phyloP scores from a whole-genome alignment of 352 stramenopile species.

The Pythium dissotocum region DNA sequence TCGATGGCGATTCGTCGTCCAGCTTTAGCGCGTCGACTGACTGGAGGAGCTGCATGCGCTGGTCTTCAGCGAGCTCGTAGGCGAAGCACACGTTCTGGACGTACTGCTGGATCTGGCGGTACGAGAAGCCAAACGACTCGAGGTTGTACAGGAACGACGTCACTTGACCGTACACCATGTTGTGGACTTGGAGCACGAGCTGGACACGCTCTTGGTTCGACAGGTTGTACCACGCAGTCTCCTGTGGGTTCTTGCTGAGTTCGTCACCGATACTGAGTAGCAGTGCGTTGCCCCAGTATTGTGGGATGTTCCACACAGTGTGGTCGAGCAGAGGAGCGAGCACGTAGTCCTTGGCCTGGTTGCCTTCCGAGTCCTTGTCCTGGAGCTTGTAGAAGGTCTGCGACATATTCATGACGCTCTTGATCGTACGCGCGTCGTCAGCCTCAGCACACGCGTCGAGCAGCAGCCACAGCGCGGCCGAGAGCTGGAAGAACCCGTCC shows the following conservation, averaged over 20 bases:
- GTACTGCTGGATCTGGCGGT: conserved; percentile 69
- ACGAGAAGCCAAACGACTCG: conserved; percentile 65
- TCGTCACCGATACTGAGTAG: conserved; percentile 77
- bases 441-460: conserved; percentile 63
- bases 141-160: conserved; percentile 80
- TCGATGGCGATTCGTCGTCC: conserved; percentile 22
- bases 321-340: conserved; percentile 55
- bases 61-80: conserved; percentile 79
- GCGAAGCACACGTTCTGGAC: conserved; percentile 76
- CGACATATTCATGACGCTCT: conserved; percentile 83
- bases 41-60: conserved; percentile 66
- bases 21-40: conserved; percentile 48
- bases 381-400: conserved; percentile 74
- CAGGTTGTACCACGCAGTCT: conserved; percentile 71
- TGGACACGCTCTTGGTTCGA: conserved; percentile 54
- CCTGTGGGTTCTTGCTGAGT: conserved; percentile 66
- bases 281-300: conserved; percentile 77
- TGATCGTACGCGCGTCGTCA: conserved; percentile 66
- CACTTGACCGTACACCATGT: conserved; percentile 75
- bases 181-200: conserved; percentile 76
- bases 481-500: conserved; percentile 57
- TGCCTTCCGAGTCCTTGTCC: neutral
- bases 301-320: conserved; percentile 59
- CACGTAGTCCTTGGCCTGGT: conserved; percentile 58
- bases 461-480: conserved; percentile 53